Evolutionary conservation across 1,284 basidiomycete genomes (phyloP), one percentile per base, ranked within the genome.

Genomic region (Cutaneotrichosporon arboriforme): DNA sequence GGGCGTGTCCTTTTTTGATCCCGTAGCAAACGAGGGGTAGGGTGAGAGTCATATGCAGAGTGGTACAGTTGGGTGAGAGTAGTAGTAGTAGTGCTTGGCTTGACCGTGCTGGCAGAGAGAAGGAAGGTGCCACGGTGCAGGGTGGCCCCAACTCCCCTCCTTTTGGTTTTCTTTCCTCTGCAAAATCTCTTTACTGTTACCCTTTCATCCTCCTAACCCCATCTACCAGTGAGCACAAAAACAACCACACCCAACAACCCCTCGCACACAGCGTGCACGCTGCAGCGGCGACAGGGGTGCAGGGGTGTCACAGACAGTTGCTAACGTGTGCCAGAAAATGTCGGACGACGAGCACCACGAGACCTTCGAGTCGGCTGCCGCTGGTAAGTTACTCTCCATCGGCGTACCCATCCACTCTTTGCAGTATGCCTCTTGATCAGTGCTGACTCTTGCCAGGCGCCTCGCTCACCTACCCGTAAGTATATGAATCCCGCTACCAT

Each of bases 291-390:
- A n/a, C n/a, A n/a, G n/a, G n/a, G n/a, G n/a, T n/a, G n/a, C n/a
- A n/a, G n/a, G n/a, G n/a, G n/a, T n/a, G n/a, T n/a, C n/a, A n/a
- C n/a, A n/a, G 26, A 31, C 26, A 31, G n/a, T n/a, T n/a, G 41
- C 43, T 37, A 37, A 47, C 59, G 65, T 62, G 9, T 23, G 23
- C 20, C 34, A 33, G 33, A 41, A 26, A 33, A 90, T 90, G 88
- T 87, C 87, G 72, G 89, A 93, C 81, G 90, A 93, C 80, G 74
- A 81, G 73, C 88, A 94, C 81, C 83, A 94, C 75, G 86, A 91
- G 75, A 84, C 81, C 75, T 93, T 96, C 75, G 89, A 94, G 81
- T 18, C 17, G 34, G 34, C 45, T 34, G 34, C 21, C 36, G 35
- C 46, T 21, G 46, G 51, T 52, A 31, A 45, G 43, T 45, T 14